Evolutionary conservation across 2,329 filamentous ascomycete genomes (phyloP), one percentile per base, ranked within the genome.

Genomic region (Aspergillus neoniger): DNA sequence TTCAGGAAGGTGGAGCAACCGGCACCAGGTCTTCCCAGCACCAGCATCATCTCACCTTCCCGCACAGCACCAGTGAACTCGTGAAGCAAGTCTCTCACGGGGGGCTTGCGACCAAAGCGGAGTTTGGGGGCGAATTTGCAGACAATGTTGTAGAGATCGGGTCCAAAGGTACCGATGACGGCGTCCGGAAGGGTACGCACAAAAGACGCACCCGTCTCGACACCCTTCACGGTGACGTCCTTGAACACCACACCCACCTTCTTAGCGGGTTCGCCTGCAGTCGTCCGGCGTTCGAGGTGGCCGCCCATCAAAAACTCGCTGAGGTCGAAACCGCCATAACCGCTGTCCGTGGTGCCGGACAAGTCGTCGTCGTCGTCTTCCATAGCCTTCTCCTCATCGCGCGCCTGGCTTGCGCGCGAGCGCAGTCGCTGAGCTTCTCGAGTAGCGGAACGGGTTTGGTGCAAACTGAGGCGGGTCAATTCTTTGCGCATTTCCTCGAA

Each of bases 1-100:
- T 92, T 92, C 52, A 94, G 80, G 66, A 93, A 92, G 0, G 90
- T 92, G 4, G 85, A 88, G 74, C 90, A 92, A 9, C 91, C 91
- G 25, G 87, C 83, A 4, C 91, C 91, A 0, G 91, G 91, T 9
- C 88, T 81, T 6, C 90, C 90, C 1, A 93, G 81, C 0, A 90
- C 87, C 15, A 91, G 79, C 82, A 91, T 85, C 86, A 91, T 91
- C 72, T 91, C 87, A 30, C 86, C 86, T 65, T 87, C 85, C 28
- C 86, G 82, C 9, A 91, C 84, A 43, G 86, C 82, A 17, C 89
- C 89, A 4, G 82, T 86, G 71, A 91, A 91, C 64, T 88, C 86
- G 66, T 88, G 80, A 59, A 91, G 85, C 21, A 91, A 72, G 28
- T 81, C 80, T 38, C 84, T 78, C 15, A 81, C 81, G 30, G 82